These are phyloP conservation scores for Tulasnella sp. DNA, from an alignment of 768 basidiomycete species.

Conservation along the genomic window DNA sequence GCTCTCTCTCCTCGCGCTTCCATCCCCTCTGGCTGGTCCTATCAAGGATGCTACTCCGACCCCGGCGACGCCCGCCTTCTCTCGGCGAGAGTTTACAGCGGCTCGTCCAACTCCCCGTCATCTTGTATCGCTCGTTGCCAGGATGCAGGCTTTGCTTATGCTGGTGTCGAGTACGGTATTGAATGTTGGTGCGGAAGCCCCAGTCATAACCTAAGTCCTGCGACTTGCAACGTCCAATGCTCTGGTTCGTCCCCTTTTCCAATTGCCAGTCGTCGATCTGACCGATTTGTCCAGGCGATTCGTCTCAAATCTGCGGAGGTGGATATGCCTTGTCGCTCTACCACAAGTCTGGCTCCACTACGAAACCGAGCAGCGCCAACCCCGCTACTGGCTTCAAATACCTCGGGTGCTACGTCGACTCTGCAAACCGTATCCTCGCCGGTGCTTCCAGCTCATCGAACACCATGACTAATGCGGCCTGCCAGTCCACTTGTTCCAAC, in stretches of 20 bases:
- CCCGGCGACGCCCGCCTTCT: neutral
- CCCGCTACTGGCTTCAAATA: neutral
- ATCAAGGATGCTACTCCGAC: conserved; percentile 4
- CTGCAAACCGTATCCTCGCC: neutral
- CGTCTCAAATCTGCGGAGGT: neutral
- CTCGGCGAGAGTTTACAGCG: neutral
- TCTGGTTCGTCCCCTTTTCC: neutral
- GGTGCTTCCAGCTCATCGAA: neutral
- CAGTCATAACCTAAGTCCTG: neutral
- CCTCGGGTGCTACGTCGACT: conserved; percentile 9
- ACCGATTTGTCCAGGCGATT: neutral
- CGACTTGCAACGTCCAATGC: conserved; percentile 3
- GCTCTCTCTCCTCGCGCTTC: no score
- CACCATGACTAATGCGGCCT: neutral
- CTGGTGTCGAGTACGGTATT: conserved; percentile 13
- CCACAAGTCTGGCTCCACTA: neutral
- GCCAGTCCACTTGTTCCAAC: neutral
- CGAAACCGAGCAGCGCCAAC: neutral
- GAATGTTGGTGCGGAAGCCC: conserved; percentile 18
- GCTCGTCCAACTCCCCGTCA: neutral
- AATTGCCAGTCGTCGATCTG: neutral
- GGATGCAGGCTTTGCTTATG: neutral
- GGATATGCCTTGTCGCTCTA: neutral
- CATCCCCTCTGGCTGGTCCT: conserved; percentile 12
- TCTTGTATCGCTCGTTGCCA: conserved; percentile 11